Base-by-base conservation (phyloP, 2,329 filamentous ascomycete genomes). In the Paraconiothyrium sp. region DNA sequence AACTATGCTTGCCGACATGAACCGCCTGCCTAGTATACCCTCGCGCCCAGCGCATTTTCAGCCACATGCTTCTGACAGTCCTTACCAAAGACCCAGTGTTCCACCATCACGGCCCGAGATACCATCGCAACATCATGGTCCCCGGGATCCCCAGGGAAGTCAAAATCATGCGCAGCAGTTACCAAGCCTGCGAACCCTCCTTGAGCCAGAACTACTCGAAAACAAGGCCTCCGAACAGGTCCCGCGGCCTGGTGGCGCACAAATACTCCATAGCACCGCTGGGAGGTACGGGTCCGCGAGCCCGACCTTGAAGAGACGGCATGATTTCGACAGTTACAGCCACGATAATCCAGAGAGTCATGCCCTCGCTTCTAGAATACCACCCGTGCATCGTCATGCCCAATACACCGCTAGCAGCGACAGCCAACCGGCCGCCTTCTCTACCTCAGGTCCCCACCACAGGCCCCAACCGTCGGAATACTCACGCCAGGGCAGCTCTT, bases 21-120 rank as follows among this genome's bases (percentile, higher is more conserved):
- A 96, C 72, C 93, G 92, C 24, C 91, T 96, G 76, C 85, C 85
- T 1, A 93, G 96, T 58, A 97, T 97, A 75, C 92, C 93, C 1
- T 91, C 92, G 72, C 97, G 93, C 92, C 70, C 71, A 64, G 73
- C 71, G 34, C 73, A 73, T 67, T 67, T 71, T 41, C 66, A 67
- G 41, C 54, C 66, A 37, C 67, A 61, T 61, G 60, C 68, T 11
- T 71, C 71, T 47, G 73, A 75, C 67, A 68, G 59, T 61, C 63
- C 71, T 35, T 76, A 76, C 60, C 67, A 72, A 61, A 63, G 66
- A 59, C 61, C 70, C 52, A 68, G 62, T 65, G 70, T 67, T 57
- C 67, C 69, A 57, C 63, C 68, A 9, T 73, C 73, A 54, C 72
- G 68, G 54, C 67, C 72, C 57, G 70, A 77, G 24, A 64, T 72